Evolutionary conservation across 345 rosid genomes (phyloP).

Genomic region (Brassica rapa): DNA sequence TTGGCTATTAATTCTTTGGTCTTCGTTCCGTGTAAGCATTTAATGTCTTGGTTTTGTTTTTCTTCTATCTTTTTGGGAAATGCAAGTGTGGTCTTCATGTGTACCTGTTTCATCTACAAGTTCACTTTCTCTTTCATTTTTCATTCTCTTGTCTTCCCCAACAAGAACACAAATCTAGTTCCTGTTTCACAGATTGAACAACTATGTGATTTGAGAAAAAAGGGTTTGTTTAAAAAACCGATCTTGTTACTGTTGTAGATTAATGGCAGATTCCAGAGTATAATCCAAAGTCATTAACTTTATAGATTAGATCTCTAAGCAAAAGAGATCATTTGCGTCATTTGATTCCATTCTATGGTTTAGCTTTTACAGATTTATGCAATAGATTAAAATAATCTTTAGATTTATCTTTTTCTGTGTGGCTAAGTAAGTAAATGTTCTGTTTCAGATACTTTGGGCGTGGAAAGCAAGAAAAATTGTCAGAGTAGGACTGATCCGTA

Average conservation of each 20-base stretch:
- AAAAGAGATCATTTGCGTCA: constrained; percentile 33
- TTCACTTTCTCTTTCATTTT: constrained; percentile 3
- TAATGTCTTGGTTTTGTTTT: constrained; percentile 13
- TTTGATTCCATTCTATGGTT: constrained; percentile 31
- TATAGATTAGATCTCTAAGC: constrained; percentile 20
- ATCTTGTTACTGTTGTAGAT: constrained; percentile 14
- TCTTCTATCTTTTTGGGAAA: constrained; percentile 33
- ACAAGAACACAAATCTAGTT: background rate
- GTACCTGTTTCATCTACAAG: background rate
- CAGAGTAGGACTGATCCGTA: constrained; percentile 36
- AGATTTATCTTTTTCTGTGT: constrained; percentile 14
- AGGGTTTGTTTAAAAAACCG: background rate
- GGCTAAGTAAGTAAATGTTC: constrained; percentile 17
- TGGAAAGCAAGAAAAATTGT: constrained; percentile 23
- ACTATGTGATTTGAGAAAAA: background rate
- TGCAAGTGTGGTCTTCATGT: constrained; percentile 29
- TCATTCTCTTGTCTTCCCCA: background rate
- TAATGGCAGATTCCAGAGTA: constrained; percentile 22
- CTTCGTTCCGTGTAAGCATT: constrained; percentile 40
- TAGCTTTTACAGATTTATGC: constrained; percentile 24
- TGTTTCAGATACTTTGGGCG: constrained; percentile 14
- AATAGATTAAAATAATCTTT: constrained; percentile 28
- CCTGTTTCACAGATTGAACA: background rate
- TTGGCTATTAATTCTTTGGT: background rate
- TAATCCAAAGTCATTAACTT: constrained; percentile 18